Evolutionary conservation across 345 rosid species (phyloP).

Genomic region (Aurinia saxatilis): DNA sequence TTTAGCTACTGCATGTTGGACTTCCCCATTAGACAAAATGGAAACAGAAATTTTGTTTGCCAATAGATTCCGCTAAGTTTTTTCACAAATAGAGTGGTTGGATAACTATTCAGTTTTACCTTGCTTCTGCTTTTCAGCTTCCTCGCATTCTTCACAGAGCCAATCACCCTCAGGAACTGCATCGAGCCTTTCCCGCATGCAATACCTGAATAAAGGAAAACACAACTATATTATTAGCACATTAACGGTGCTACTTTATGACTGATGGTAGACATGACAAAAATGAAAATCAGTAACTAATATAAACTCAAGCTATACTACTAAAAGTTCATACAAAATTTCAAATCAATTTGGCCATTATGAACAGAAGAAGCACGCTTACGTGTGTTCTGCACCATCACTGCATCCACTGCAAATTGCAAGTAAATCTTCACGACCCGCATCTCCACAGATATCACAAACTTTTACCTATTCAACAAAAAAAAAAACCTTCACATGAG

Average conservation of each 20-base stretch:
- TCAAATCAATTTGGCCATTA: neutral
- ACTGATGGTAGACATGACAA: neutral
- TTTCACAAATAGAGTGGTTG: neutral
- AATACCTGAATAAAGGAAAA: constrained; percentile 57
- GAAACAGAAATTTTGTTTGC: neutral
- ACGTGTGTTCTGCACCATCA: constrained; percentile 99
- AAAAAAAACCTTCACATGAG: constrained; percentile 3
- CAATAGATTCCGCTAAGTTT: neutral
- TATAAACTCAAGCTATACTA: neutral
- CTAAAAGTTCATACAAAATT: constrained; percentile 1
- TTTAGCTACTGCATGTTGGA: constrained; percentile 46
- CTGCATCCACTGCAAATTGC: constrained; percentile 85
- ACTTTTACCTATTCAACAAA: constrained; percentile 79
- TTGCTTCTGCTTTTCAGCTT: constrained; percentile 56
- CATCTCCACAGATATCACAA: constrained; percentile 98
- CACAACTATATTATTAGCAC: constrained; percentile 3
- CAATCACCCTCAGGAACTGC: constrained; percentile 87
- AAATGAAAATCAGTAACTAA: neutral
- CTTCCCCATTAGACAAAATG: constrained; percentile 20
- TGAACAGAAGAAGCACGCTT: constrained; percentile 32
- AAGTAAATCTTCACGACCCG: constrained; percentile 95
- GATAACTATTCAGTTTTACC: constrained; percentile 37
- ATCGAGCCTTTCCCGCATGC: constrained; percentile 87
- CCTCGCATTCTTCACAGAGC: constrained; percentile 99
- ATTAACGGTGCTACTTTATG: constrained; percentile 1